Percentiles rank a stretch among this genome's conserved stretches.
Conservation (phyloP, 805 yeast genomes). For the Lipomyces oligophaga region DNA sequence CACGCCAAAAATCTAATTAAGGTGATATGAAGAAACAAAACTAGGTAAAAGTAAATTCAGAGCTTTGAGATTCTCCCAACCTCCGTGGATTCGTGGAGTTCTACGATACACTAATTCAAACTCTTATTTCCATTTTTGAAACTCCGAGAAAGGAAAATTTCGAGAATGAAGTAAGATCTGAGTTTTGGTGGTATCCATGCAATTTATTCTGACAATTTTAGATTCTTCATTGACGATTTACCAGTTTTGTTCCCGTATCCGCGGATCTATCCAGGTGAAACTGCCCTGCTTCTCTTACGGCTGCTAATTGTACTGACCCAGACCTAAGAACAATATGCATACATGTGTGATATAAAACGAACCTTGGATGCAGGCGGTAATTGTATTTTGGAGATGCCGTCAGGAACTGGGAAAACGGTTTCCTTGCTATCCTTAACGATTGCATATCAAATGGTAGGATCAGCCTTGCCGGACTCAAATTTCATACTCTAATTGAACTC, state of each 20-base stretch:
- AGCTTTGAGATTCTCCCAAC: no score
- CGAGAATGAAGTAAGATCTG: constrained; percentile 24
- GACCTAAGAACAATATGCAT: constrained; percentile 78
- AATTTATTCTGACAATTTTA: constrained; percentile 32
- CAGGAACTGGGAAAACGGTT: constrained; percentile 98
- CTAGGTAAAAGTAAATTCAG: no score
- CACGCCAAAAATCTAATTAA: no score
- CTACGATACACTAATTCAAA: no score
- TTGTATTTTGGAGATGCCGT: constrained; percentile 97
- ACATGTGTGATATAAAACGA: constrained; percentile 92
- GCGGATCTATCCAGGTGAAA: constrained; percentile 68
- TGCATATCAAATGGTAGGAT: constrained; percentile 74
- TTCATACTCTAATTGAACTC: background rate
- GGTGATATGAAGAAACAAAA: no score
- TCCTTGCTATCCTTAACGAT: constrained; percentile 86
- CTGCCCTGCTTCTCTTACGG: background rate
- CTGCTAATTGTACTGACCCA: background rate
- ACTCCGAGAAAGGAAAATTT: no score
- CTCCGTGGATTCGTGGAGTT: no score
- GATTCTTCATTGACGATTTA: constrained; percentile 89
- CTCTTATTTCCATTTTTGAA: no score
- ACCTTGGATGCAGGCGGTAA: constrained; percentile 96
- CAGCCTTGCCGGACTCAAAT: background rate
- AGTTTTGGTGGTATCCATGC: background rate
- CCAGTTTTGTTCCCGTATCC: constrained; percentile 97